Evolutionary conservation across 2,329 filamentous ascomycete species (phyloP).

Genomic region (Teratosphaeria gauchensis): DNA sequence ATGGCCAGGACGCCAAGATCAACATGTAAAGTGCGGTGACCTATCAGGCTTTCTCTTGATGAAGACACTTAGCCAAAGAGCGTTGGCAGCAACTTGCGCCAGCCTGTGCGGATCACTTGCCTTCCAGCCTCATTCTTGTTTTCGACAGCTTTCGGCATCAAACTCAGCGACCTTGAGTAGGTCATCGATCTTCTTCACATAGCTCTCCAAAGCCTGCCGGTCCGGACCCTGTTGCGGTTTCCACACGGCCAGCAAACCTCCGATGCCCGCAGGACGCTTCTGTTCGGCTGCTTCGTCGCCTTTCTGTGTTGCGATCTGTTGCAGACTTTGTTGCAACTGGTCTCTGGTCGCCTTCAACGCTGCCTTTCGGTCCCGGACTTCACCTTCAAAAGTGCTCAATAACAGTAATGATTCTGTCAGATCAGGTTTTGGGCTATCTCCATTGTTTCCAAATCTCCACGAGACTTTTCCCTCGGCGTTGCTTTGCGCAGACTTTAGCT

Average conservation of each 20-base stretch:
- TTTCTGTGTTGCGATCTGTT: neutral
- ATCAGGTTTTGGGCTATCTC: neutral
- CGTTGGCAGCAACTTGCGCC: neutral
- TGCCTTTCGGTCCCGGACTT: neutral
- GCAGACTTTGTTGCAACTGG: neutral
- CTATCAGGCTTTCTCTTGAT: too few species aligned
- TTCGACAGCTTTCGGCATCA: neutral
- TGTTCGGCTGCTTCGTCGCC: neutral
- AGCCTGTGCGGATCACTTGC: neutral
- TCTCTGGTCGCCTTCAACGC: neutral
- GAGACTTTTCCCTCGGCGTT: neutral
- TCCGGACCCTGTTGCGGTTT: neutral
- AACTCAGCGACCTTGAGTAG: neutral
- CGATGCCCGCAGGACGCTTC: neutral
- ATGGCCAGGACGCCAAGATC: too few species aligned
- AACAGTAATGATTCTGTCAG: neutral
- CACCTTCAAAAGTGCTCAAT: neutral
- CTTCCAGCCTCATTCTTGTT: neutral
- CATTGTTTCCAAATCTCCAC: neutral
- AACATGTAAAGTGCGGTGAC: too few species aligned
- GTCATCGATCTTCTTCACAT: neutral
- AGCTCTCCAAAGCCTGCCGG: neutral
- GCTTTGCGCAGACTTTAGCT: slow-evolving; percentile 2
- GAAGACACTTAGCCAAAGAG: too few species aligned
- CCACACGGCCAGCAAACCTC: neutral